Percentiles rank a stretch among this genome's conserved stretches.
Evolutionary conservation across 768 basidiomycete species (phyloP).

Genomic region (Mycena kentingensis): DNA sequence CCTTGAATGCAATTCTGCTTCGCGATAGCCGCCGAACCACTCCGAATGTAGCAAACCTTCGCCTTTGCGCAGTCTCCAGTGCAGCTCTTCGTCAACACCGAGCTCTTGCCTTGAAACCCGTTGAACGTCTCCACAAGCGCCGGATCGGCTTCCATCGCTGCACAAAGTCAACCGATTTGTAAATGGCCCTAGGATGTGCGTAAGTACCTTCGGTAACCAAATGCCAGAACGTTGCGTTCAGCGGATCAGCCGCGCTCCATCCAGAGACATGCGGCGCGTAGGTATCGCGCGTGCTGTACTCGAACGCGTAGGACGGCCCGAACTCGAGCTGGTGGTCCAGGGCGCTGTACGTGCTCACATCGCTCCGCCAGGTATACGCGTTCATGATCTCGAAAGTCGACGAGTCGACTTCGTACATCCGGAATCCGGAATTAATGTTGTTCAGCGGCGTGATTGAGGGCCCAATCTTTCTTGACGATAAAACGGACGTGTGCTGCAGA

Average conservation of each 20-base stretch:
- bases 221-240: conserved; percentile 87
- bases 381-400: conserved; percentile 78
- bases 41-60: conserved; percentile 77
- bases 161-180: neutral
- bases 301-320: conserved; percentile 65
- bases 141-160: conserved; percentile 61
- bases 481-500: neutral
- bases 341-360: conserved; percentile 58
- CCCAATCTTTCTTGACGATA: conserved; percentile 49
- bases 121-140: conserved; percentile 69
- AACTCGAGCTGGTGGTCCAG: conserved; percentile 56
- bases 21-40: conserved; percentile 67
- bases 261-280: conserved; percentile 60
- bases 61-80: conserved; percentile 62
- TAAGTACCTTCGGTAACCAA: conserved; percentile 58
- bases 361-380: conserved; percentile 73
- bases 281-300: conserved; percentile 70
- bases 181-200: neutral
- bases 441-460: conserved; percentile 72
- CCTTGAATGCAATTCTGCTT: conserved; percentile 59
- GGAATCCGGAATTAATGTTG: conserved; percentile 76
- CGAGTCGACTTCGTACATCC: conserved; percentile 72
- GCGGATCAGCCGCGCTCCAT: conserved; percentile 65
- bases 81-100: conserved; percentile 55
- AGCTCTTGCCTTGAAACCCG: conserved; percentile 71